These are phyloP conservation scores for Leishmania braziliensis DNA, from an alignment of 208 protist genomes.

Conservation along the genomic window DNA sequence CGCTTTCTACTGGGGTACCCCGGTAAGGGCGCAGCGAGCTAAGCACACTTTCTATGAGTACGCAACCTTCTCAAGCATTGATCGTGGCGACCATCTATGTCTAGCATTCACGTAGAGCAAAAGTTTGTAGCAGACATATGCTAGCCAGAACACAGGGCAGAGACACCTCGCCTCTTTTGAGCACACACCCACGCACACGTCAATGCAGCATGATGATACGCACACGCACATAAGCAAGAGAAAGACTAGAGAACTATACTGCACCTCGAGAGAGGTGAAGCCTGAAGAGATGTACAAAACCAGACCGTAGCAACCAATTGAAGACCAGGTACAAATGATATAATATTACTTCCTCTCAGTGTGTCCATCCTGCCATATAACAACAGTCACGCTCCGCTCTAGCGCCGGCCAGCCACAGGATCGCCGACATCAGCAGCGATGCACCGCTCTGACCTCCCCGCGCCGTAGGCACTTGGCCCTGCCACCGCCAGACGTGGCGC, in stretches of 20 bases:
- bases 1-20: not conserved
- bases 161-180: not conserved
- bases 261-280: not conserved
- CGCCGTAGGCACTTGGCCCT: too few species aligned
- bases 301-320: not conserved
- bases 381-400: not conserved
- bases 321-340: not conserved
- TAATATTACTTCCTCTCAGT: too few species aligned
- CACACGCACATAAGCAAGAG: not conserved
- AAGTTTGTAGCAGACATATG: not conserved
- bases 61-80: not conserved
- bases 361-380: too few species aligned
- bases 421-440: too few species aligned
- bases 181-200: not conserved
- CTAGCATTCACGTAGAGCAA: not conserved
- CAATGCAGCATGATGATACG: not conserved
- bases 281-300: not conserved
- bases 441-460: too few species aligned
- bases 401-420: too few species aligned
- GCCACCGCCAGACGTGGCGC: too few species aligned
- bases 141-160: not conserved
- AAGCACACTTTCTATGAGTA: not conserved
- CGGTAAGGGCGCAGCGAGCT: not conserved
- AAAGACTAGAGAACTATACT: not conserved
- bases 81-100: not conserved